Conservation (phyloP, 2,329 filamentous ascomycete genomes). For the Colletotrichum gloeosporioides region DNA sequence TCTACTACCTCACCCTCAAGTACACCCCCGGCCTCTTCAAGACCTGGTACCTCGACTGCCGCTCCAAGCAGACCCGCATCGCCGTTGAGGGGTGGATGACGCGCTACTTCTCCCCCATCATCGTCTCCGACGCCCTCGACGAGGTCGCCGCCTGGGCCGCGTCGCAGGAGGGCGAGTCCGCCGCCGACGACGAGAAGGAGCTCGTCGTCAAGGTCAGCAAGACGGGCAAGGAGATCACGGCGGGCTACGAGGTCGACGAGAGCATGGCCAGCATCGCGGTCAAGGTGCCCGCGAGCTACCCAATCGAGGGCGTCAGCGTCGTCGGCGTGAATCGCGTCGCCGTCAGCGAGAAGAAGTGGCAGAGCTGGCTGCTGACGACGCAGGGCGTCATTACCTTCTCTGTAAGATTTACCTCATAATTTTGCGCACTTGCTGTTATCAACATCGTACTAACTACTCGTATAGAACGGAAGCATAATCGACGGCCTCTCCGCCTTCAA, state of each 20-base stretch:
- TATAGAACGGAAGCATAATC: conserved; percentile 79
- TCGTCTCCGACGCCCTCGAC: conserved; percentile 69
- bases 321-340: conserved; percentile 82
- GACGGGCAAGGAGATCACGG: conserved; percentile 77
- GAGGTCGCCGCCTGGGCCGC: conserved; percentile 73
- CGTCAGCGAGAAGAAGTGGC: conserved; percentile 91
- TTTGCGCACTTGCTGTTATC: neutral
- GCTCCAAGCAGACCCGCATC: conserved; percentile 79
- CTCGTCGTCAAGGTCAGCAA: conserved; percentile 74
- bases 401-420: conserved; percentile 39
- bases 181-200: conserved; percentile 59
- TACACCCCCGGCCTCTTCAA: conserved; percentile 81
- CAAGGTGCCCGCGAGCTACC: conserved; percentile 80
- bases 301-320: conserved; percentile 79
- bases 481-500: conserved; percentile 88
- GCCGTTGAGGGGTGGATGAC: conserved; percentile 86
- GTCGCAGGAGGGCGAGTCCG: conserved; percentile 45
- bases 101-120: conserved; percentile 77
- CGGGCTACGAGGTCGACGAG: conserved; percentile 88
- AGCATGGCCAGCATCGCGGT: conserved; percentile 84
- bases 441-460: neutral
- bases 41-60: conserved; percentile 82
- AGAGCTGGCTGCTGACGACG: conserved; percentile 85
- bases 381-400: conserved; percentile 94
- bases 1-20: conserved; percentile 84